Base-by-base conservation (phyloP, 257 asterid genomes). In the Henckelia pumila region DNA sequence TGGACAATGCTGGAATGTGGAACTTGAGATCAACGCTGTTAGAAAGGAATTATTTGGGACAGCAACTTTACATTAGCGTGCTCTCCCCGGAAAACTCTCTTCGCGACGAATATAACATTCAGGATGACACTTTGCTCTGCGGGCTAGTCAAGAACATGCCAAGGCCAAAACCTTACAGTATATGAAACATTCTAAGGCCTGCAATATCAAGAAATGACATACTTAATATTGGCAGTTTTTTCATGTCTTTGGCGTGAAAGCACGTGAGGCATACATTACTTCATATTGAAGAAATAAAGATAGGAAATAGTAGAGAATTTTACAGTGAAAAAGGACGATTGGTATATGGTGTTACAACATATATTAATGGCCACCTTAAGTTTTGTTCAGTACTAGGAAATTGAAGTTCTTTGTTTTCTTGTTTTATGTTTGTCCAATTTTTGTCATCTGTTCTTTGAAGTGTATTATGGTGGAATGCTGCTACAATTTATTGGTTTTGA, bases 1-100 rank as follows among this genome's bases (percentile, higher is more conserved):
- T 84, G 76, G 93, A 84, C 75, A 86, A 86, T 44, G 85, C 86
- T 8, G 93, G 93, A 5, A 66, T 86, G 85, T 86, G 93, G 93
- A 86, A 77, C 52, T 16, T 86, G 53, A 76, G 88, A 53, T 70
- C 90, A 1, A 23, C 33, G 4, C 2, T 68, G 5, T 26, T 78
- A 23, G 93, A 82, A 28, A 77, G 90, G 32, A 56, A 69, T 3
- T 86, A 84, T 14, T 61, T 86, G 26, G 93, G 93, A 33, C 88
- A 86, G 64, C 86, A 86, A 64, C 77, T 86, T 29, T 86, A 84
- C 70, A 2, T 84, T 19, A 84, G 90, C 59, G 93, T 84, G 5
- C 78, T 73, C 2, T 77, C 89, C 1, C 84, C 87, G 8, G 86
- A 65, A 28, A 56, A 35, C 4, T 86, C 92, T 0, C 63, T 76